Evolutionary conservation across 139 green algal genomes (phyloP).

Genomic region (Haematococcus lacustris): DNA sequence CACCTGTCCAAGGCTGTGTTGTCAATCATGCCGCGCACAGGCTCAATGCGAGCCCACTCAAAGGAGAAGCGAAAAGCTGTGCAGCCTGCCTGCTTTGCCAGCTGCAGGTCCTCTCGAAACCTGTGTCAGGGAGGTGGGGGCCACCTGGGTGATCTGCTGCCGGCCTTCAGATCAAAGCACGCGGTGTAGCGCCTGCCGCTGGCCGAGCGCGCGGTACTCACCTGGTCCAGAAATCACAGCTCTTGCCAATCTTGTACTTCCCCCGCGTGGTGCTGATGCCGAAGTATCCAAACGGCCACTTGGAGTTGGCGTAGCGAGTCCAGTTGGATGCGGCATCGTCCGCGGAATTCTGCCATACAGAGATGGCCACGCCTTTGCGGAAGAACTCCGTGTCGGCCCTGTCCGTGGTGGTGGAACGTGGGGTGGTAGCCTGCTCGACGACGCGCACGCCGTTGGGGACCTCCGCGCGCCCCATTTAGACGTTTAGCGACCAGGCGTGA

Average conservation of each 20-base stretch:
- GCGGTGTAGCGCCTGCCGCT: background rate
- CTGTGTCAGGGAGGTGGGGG: conserved; percentile 11
- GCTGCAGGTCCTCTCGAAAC: conserved; percentile 54
- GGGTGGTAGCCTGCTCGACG: no score
- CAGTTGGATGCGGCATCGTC: conserved; percentile 45
- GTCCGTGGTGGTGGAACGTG: no score
- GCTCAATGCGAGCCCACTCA: conserved; percentile 75
- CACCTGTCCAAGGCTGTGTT: conserved; percentile 48
- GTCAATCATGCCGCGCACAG: conserved; percentile 47
- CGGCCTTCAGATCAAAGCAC: background rate
- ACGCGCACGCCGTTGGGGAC: no score
- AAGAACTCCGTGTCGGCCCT: conserved; percentile 7
- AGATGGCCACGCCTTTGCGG: conserved; percentile 18
- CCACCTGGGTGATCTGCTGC: background rate
- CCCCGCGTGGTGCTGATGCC: conserved; percentile 23
- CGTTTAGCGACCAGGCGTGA: no score
- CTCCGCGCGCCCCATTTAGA: no score
- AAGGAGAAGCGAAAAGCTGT: conserved; percentile 75
- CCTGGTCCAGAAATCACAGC: conserved; percentile 65
- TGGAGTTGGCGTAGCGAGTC: conserved; percentile 30
- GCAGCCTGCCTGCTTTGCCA: conserved; percentile 37
- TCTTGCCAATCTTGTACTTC: conserved; percentile 26
- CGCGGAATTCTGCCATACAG: conserved; percentile 47
- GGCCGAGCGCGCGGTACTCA: conserved; percentile 7
- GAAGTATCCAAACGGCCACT: conserved; percentile 29